Evolutionary conservation across 2,329 filamentous ascomycete genomes (phyloP).

Genomic region (Xylaria sp.): DNA sequence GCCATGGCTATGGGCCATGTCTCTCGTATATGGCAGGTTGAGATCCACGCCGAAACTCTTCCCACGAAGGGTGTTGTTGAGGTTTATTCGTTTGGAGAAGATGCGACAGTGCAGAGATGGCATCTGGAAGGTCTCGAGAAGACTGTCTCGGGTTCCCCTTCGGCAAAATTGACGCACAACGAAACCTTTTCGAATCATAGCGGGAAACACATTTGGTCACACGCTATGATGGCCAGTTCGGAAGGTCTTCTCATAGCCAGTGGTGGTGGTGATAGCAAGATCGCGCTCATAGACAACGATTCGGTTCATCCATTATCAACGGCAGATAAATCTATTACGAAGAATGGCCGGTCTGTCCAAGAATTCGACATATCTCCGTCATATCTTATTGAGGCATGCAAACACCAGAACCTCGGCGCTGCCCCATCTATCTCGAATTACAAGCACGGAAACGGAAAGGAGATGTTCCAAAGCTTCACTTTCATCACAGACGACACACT

Average conservation of each 20-base stretch:
- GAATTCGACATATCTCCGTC: conserved; percentile 19
- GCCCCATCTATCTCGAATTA: conserved; percentile 8
- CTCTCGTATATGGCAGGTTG: conserved; percentile 84
- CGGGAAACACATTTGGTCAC: conserved; percentile 90
- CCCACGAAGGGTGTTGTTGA: conserved; percentile 34
- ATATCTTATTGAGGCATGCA: conserved; percentile 20
- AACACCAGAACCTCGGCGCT: background rate
- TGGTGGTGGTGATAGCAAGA: conserved; percentile 78
- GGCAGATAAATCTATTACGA: background rate
- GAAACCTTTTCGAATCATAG: conserved; percentile 60
- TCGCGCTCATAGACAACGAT: conserved; percentile 41
- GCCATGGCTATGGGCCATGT: conserved; percentile 78
- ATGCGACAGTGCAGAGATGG: conserved; percentile 74
- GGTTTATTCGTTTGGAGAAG: conserved; percentile 78
- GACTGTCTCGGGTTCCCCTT: background rate
- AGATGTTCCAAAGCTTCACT: conserved; percentile 56
- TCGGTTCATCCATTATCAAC: background rate
- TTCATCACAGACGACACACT: conserved; percentile 52
- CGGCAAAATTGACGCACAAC: conserved; percentile 43
- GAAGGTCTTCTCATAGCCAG: conserved; percentile 52
- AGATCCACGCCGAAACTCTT: conserved; percentile 44
- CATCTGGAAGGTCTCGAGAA: conserved; percentile 32
- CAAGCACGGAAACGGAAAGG: conserved; percentile 35
- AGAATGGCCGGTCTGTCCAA: conserved; percentile 5
- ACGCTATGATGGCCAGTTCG: conserved; percentile 38